Conservation (phyloP, 2,329 filamentous ascomycete genomes). For the Diaporthe capsici region DNA sequence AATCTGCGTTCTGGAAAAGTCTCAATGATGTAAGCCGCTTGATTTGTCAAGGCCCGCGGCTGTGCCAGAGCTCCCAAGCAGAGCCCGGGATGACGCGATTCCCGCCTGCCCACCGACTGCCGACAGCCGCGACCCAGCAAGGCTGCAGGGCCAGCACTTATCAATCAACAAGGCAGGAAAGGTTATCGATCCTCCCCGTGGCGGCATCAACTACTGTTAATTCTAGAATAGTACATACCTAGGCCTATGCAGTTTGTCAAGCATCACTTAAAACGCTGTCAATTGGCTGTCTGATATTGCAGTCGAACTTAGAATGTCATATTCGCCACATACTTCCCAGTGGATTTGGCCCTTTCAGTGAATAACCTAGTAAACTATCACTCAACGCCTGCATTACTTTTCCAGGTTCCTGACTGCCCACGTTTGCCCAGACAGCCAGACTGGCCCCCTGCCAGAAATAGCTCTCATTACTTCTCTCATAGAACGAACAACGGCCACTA, state of each 20-base stretch:
- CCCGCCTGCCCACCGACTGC: slow-evolving; percentile 7
- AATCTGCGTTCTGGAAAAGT: slow-evolving; percentile 30
- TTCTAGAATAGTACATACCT: too few relatives aligned
- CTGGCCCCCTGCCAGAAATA: too few relatives aligned
- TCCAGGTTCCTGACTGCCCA: too few relatives aligned
- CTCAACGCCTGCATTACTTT: too few relatives aligned
- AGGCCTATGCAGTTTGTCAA: too few relatives aligned
- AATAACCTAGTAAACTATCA: too few relatives aligned
- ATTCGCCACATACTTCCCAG: too few relatives aligned
- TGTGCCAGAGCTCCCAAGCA: slow-evolving; percentile 12
- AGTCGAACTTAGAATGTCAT: not conserved
- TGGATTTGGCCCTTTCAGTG: too few relatives aligned
- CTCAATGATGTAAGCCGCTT: slow-evolving; percentile 40
- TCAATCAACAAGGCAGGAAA: not conserved
- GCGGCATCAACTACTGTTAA: not conserved
- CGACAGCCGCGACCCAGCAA: not conserved
- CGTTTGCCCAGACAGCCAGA: too few relatives aligned
- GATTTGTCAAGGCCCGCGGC: slow-evolving; percentile 40
- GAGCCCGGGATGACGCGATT: slow-evolving; percentile 15
- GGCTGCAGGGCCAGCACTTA: not conserved
- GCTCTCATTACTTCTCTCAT: not conserved
- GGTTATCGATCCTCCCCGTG: not conserved
- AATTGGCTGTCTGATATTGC: too few relatives aligned
- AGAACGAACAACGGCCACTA: slow-evolving; percentile 21
- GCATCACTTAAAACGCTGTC: too few relatives aligned